phyloP scores from a whole-genome alignment of 2,329 filamentous ascomycete genomes.

The Ceratocystis huliohia region DNA sequence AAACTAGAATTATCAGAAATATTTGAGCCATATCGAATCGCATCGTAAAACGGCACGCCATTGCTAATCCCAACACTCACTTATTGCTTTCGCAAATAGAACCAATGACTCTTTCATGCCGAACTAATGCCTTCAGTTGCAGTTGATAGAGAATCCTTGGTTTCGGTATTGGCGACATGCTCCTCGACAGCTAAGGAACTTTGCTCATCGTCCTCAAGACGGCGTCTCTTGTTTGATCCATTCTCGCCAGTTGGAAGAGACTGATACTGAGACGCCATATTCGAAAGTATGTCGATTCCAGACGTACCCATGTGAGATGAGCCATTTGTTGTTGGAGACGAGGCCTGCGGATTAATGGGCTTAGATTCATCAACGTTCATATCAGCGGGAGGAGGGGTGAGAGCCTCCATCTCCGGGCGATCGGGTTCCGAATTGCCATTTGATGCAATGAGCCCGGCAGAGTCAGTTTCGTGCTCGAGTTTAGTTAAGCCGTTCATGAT shows the following conservation, averaged over 20 bases:
- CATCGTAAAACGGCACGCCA: neutral
- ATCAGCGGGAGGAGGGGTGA: constrained; percentile 62
- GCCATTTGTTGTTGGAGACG: neutral
- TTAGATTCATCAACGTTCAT: constrained; percentile 22
- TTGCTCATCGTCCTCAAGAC: constrained; percentile 36
- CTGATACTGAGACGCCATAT: constrained; percentile 35
- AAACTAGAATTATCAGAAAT: neutral
- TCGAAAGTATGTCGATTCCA: neutral
- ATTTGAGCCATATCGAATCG: neutral
- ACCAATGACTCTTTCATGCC: neutral
- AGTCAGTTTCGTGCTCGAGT: constrained; percentile 33
- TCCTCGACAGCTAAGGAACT: constrained; percentile 26
- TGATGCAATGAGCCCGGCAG: neutral
- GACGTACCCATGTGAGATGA: neutral
- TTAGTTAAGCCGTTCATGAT: constrained; percentile 75
- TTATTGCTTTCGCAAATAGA: neutral
- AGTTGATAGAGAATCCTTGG: neutral
- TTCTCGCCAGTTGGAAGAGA: constrained; percentile 39
- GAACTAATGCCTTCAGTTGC: neutral
- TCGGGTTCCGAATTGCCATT: constrained; percentile 40
- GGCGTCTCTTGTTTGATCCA: constrained; percentile 44
- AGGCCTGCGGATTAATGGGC: neutral
- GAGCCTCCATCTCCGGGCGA: constrained; percentile 69
- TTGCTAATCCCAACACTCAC: neutral
- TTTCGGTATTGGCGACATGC: neutral